Evolutionary conservation across 2,329 filamentous ascomycete genomes (phyloP).

Genomic region (Ophiostoma ips): DNA sequence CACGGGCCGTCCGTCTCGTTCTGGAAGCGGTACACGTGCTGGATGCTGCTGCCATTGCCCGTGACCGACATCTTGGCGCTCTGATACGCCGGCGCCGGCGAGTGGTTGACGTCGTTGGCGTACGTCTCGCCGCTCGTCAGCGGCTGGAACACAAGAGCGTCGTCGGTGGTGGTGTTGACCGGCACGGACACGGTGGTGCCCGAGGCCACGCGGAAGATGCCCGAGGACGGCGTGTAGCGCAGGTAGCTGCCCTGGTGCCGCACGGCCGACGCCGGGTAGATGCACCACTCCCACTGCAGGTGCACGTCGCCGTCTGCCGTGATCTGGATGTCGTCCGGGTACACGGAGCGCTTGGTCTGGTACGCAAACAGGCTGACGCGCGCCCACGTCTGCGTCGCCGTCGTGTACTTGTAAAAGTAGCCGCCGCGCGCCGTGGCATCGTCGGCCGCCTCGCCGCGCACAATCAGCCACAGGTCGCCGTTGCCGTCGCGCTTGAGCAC

Average conservation of each 20-base stretch:
- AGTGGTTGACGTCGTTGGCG: background rate
- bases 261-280: background rate
- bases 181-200: background rate
- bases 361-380: background rate
- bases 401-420: background rate
- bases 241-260: background rate
- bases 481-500: background rate
- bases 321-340: background rate
- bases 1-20: background rate
- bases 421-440: too few relatives aligned
- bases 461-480: background rate
- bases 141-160: background rate
- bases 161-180: background rate
- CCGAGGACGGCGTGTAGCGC: background rate
- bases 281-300: background rate
- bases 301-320: background rate
- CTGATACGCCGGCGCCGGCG: background rate
- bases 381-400: background rate
- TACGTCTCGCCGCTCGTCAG: background rate
- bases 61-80: background rate
- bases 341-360: background rate
- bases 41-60: background rate
- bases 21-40: background rate
- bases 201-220: background rate
- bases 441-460: background rate